Conservation (phyloP, 768 basidiomycete genomes). For the Terana coerulea region DNA sequence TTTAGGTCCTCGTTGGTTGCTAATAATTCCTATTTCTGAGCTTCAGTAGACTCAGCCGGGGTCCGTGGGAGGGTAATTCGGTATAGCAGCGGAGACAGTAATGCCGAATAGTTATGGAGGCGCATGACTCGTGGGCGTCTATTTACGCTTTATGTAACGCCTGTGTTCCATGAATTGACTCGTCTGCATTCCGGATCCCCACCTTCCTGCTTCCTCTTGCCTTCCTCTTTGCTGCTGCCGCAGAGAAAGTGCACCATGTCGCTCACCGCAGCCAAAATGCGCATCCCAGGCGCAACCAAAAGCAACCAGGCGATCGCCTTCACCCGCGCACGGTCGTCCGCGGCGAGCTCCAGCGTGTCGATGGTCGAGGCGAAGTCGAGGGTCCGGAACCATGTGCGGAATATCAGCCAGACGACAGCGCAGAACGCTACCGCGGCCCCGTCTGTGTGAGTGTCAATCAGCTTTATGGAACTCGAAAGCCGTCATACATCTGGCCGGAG, state of each 20-base stretch:
- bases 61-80: no score
- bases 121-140: slow-evolving; percentile 13
- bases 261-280: slow-evolving; percentile 39
- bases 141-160: background rate
- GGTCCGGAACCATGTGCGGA: slow-evolving; percentile 72
- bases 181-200: background rate
- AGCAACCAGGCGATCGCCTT: slow-evolving; percentile 31
- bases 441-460: slow-evolving; percentile 44
- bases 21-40: no score
- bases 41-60: no score
- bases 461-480: background rate
- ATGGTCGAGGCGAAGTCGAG: slow-evolving; percentile 80
- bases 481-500: background rate
- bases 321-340: slow-evolving; percentile 49
- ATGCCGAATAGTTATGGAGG: slow-evolving; percentile 3
- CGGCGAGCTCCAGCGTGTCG: slow-evolving; percentile 36
- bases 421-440: slow-evolving; percentile 60
- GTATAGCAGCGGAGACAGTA: background rate
- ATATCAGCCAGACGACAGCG: slow-evolving; percentile 65
- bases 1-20: no score
- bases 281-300: slow-evolving; percentile 38
- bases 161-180: slow-evolving; percentile 7
- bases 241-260: slow-evolving; percentile 33
- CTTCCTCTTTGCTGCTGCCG: slow-evolving; percentile 4
- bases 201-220: background rate